These are phyloP conservation scores for Phytophthora cryptogea DNA, from an alignment of 352 stramenopile species.

Conservation along the genomic window DNA sequence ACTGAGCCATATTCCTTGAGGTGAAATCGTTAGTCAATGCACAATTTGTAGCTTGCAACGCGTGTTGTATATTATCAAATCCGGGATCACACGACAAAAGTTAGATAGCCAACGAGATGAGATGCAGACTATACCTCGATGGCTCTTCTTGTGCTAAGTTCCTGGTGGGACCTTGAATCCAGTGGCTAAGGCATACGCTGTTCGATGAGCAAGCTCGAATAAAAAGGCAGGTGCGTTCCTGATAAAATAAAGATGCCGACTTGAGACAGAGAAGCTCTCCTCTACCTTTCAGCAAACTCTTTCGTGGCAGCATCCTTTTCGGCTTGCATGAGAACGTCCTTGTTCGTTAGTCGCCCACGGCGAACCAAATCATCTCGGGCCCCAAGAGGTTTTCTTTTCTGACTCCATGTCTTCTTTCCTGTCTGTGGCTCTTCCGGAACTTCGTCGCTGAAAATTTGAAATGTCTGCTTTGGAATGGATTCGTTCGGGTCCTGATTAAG, in stretches of 20 bases:
- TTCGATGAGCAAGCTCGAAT: constrained; percentile 30
- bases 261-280: constrained; percentile 14
- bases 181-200: constrained; percentile 34
- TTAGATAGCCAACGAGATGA: constrained; percentile 19
- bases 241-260: constrained; percentile 21
- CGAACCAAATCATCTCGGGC: constrained; percentile 70
- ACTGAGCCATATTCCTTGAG: constrained; percentile 24
- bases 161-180: constrained; percentile 24
- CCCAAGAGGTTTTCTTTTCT: constrained; percentile 66
- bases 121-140: constrained; percentile 43
- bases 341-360: constrained; percentile 69
- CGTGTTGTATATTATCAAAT: constrained; percentile 29
- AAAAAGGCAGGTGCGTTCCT: constrained; percentile 16
- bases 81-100: constrained; percentile 15
- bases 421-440: constrained; percentile 19
- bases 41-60: not conserved
- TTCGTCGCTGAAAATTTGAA: constrained; percentile 60
- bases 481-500: constrained; percentile 48
- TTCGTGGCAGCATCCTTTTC: constrained; percentile 34
- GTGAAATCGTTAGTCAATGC: constrained; percentile 24
- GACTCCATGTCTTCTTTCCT: constrained; percentile 35
- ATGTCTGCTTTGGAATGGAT: constrained; percentile 42
- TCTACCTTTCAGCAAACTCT: constrained; percentile 48
- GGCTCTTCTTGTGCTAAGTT: constrained; percentile 34
- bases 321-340: constrained; percentile 73